A percentile compares a stretch with the other conserved stretches of the same genome.
Evolutionary conservation across 345 rosid species (phyloP).

Genomic region (Moricandia arvensis): DNA sequence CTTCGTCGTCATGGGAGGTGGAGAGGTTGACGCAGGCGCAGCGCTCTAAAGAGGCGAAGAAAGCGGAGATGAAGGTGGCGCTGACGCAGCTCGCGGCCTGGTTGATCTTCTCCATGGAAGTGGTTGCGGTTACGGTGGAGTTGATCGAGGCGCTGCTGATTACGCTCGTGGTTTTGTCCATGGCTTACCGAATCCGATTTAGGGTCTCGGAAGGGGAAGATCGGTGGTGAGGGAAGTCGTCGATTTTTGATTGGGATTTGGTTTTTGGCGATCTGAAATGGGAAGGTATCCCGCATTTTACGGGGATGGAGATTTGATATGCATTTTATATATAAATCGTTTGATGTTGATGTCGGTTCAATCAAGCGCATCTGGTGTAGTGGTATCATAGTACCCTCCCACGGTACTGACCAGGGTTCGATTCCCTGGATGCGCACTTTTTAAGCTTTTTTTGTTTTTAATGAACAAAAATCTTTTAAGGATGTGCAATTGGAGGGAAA

Average conservation of each 20-base stretch:
- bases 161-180: conserved; percentile 15
- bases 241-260: not conserved
- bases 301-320: not conserved
- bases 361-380: conserved; percentile 50
- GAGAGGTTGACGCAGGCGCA: conserved; percentile 76
- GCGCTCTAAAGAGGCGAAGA: conserved; percentile 77
- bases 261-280: not conserved
- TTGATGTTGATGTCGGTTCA: too few species aligned
- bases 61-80: conserved; percentile 64
- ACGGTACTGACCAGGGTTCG: conserved; percentile 47
- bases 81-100: conserved; percentile 59
- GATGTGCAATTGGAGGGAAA: too few species aligned
- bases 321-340: not conserved
- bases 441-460: too few species aligned
- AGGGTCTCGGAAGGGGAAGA: conserved; percentile 4
- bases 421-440: not conserved
- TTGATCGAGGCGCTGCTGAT: conserved; percentile 4
- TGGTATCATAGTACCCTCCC: conserved; percentile 87
- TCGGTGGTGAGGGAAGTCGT: not conserved
- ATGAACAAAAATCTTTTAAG: too few species aligned
- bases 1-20: conserved; percentile 65
- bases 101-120: conserved; percentile 46
- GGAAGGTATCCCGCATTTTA: not conserved
- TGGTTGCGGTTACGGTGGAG: conserved; percentile 28
- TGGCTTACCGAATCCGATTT: not conserved